A percentile compares a stretch with the other conserved stretches of the same genome.
These are phyloP conservation scores for Fusarium poae DNA, from an alignment of 2,329 filamentous ascomycete species.

Conservation along the genomic window DNA sequence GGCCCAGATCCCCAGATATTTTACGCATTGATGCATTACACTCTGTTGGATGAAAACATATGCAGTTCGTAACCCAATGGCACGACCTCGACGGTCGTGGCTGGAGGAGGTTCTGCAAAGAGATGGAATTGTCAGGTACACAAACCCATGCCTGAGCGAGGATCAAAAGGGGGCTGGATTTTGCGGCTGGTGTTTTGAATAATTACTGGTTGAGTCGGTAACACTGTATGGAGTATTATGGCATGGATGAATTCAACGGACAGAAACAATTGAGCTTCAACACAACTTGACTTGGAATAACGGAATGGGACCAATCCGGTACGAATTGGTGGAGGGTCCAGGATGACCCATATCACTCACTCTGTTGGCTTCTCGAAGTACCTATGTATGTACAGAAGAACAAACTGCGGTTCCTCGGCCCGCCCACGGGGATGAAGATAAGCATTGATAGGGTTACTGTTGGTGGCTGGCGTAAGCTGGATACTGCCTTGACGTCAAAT, in stretches of 20 bases:
- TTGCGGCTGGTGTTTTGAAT: slow-evolving; percentile 41
- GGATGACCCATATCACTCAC: slow-evolving; percentile 18
- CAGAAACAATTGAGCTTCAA: slow-evolving; percentile 40
- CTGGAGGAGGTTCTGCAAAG: slow-evolving; percentile 14
- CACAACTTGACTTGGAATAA: slow-evolving; percentile 36
- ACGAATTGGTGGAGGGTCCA: slow-evolving; percentile 11
- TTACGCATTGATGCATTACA: slow-evolving; percentile 42
- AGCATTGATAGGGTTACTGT: slow-evolving; percentile 20
- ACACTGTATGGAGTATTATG: slow-evolving; percentile 44
- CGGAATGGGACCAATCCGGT: slow-evolving; percentile 37
- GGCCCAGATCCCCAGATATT: slow-evolving; percentile 31
- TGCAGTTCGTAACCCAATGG: slow-evolving; percentile 14
- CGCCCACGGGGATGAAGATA: slow-evolving; percentile 18
- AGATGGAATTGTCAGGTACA: slow-evolving; percentile 29
- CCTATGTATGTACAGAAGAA: not conserved
- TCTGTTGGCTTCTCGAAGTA: slow-evolving; percentile 20
- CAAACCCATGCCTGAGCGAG: slow-evolving; percentile 21
- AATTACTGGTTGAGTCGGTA: slow-evolving; percentile 37
- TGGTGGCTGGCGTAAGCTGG: slow-evolving; percentile 37
- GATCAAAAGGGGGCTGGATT: slow-evolving; percentile 42
- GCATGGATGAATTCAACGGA: slow-evolving; percentile 42
- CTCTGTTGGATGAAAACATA: slow-evolving; percentile 23
- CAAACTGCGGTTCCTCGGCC: not conserved
- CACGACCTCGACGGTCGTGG: slow-evolving; percentile 32
- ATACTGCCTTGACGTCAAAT: slow-evolving; percentile 37